A percentile compares a stretch with the other conserved stretches of the same genome.
Evolutionary conservation across 2,329 filamentous ascomycete genomes (phyloP).

Genomic region (Colletotrichum truncatum): DNA sequence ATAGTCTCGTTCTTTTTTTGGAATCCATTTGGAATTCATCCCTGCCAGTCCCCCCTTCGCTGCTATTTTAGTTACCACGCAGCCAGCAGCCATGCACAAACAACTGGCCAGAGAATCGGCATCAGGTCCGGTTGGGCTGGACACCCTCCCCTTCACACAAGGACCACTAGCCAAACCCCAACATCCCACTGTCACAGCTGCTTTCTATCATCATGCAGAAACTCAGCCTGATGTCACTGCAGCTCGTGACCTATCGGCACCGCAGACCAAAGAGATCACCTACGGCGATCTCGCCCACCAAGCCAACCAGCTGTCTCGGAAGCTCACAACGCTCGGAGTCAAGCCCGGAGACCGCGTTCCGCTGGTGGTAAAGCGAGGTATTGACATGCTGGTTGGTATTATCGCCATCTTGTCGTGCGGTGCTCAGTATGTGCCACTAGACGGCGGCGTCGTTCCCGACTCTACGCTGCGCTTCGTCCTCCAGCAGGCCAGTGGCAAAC

Average conservation of each 20-base stretch:
- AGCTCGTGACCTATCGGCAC: slow-evolving; percentile 42
- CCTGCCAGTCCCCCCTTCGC: slow-evolving; percentile 1
- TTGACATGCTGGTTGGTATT: slow-evolving; percentile 66
- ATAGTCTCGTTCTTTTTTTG: slow-evolving; percentile 12
- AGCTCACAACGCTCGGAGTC: slow-evolving; percentile 49
- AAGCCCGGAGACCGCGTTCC: slow-evolving; percentile 56
- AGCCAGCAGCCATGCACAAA: slow-evolving; percentile 19
- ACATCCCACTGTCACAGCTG: slow-evolving; percentile 28
- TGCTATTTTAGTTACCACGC: slow-evolving; percentile 23
- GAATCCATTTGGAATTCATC: slow-evolving; percentile 19
- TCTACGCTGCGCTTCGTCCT: slow-evolving; percentile 60
- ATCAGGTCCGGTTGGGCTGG: slow-evolving; percentile 17
- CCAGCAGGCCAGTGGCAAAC: slow-evolving; percentile 50
- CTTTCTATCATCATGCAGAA: slow-evolving; percentile 38
- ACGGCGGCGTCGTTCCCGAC: slow-evolving; percentile 62
- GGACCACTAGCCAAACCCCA: slow-evolving; percentile 11
- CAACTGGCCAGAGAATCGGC: neutral
- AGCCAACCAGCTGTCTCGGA: slow-evolving; percentile 51
- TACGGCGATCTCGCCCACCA: slow-evolving; percentile 54
- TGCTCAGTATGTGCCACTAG: slow-evolving; percentile 68
- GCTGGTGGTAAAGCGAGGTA: slow-evolving; percentile 60
- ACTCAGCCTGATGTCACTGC: slow-evolving; percentile 48
- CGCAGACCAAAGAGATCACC: slow-evolving; percentile 43
- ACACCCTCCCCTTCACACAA: slow-evolving; percentile 10
- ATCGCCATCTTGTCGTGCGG: slow-evolving; percentile 65